Base-by-base conservation (phyloP, 768 basidiomycete genomes). In the Tephrocybe sp. region DNA sequence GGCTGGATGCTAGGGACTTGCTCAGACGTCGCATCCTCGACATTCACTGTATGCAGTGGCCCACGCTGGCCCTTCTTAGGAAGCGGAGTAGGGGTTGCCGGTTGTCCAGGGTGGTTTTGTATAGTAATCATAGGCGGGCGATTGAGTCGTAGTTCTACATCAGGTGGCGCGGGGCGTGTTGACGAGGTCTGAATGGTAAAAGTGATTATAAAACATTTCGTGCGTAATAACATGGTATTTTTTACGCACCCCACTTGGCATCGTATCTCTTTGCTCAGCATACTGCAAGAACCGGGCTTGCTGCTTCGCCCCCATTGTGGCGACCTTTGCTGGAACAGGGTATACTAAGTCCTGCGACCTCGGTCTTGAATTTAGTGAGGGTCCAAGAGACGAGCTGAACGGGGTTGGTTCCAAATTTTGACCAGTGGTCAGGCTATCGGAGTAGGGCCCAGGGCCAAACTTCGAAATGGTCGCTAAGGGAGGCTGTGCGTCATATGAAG, bases 401-500 rank as follows among this genome's bases (percentile, higher is more conserved):
- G 34, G 28, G 23, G 24, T 42, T 25, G 49, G 36, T 24, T 38
- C 41, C 18, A 45, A 28, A 33, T 43, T 34, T 30, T 30, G 38
- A 2, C 18, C n/a, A 1, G 41, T 36, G 23, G 17, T 41, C 21
- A 20, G 10, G 12, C 28, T 14, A 9, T 24, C 32, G 12, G 40
- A 24, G 20, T 2, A 8, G 1, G 45, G 50, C n/a, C 44, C 50
- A 2, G 50, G 46, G 3, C 46, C 50, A 18, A 51, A 56, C 24
- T 38, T 56, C 12, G 55, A 51, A 20, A 38, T 47, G 11, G 55
- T 52, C 8, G 26, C 26, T 4, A 21, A 18, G 17, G 44, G 34
- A 11, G 44, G 15, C 26, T 46, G 53, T 7, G 15, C 30, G 12
- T 43, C 46, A 18, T 36, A 18, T 11, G 21, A 18, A 14, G 51